Conservation (phyloP, 495 filamentous ascomycete genomes). For the Penicillium psychrofluorescens region DNA sequence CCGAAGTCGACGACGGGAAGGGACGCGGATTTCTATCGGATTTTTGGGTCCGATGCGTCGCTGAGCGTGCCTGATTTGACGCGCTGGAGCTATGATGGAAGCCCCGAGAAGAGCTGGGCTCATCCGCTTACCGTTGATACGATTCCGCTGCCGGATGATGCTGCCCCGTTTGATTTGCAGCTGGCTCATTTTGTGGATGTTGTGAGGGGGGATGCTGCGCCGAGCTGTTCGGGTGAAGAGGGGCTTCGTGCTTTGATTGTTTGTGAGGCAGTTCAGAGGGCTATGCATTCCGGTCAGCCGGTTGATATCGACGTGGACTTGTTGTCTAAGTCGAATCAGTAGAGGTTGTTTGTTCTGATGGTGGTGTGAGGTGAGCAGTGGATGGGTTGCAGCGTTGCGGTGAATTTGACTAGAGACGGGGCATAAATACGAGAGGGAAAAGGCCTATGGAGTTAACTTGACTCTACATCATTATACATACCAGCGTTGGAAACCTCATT, state of each 20-base stretch:
- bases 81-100: constrained; percentile 42
- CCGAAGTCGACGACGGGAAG: constrained; percentile 21
- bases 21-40: constrained; percentile 45
- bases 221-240: constrained; percentile 39
- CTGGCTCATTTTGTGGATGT: constrained; percentile 50
- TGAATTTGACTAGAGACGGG: no score
- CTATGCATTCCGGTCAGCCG: constrained; percentile 28
- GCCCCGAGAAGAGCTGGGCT: constrained; percentile 25
- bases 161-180: constrained; percentile 48
- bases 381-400: no score
- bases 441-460: no score
- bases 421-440: no score
- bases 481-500: no score
- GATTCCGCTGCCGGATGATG: constrained; percentile 28
- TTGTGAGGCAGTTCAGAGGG: constrained; percentile 33
- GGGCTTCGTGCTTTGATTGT: constrained; percentile 38
- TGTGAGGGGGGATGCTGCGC: constrained; percentile 32
- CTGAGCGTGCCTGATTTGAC: constrained; percentile 51
- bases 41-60: constrained; percentile 46
- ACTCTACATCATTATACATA: no score
- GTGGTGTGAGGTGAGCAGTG: no score
- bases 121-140: constrained; percentile 20
- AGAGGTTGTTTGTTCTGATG: no score
- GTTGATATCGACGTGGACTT: constrained; percentile 26
- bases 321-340: constrained; percentile 1